phyloP scores from a whole-genome alignment of 2,329 filamentous ascomycete species.

The Diaporthe citriasiana region DNA sequence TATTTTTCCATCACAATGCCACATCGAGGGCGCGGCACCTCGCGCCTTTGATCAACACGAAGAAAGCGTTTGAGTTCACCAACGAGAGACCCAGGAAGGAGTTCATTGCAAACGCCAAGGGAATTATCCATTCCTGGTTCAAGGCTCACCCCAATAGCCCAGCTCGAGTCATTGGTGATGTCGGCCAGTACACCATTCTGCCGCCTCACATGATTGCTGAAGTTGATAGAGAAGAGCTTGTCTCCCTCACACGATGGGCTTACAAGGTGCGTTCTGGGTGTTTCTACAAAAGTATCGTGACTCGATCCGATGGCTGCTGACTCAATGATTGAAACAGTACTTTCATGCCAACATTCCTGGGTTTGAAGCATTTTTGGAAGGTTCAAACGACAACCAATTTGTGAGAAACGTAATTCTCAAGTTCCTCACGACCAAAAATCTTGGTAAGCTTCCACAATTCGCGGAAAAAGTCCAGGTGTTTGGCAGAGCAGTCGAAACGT shows the following conservation, averaged over 20 bases:
- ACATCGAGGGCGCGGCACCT: not conserved
- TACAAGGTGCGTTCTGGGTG: not conserved
- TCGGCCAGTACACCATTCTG: not conserved
- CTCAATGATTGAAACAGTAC: not conserved
- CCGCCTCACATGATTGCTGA: not conserved
- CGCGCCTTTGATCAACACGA: slow-evolving; percentile 2
- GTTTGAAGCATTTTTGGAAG: slow-evolving; percentile 7
- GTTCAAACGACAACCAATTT: slow-evolving; percentile 5
- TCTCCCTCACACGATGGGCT: not conserved
- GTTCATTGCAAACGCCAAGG: not conserved
- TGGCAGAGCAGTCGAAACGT: not conserved
- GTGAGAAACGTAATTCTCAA: not conserved
- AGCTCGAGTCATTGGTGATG: not conserved
- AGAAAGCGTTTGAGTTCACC: not conserved
- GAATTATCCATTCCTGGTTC: slow-evolving; percentile 1
- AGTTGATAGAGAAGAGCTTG: not conserved
- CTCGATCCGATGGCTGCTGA: not conserved
- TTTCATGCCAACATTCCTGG: slow-evolving; percentile 17
- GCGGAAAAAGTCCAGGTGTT: not conserved
- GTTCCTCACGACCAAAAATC: not conserved
- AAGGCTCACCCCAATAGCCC: not conserved
- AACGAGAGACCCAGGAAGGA: not conserved
- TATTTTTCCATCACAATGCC: too few species aligned
- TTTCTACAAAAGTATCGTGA: not conserved
- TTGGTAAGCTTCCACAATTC: not conserved